These are phyloP conservation scores for Sisymbrium irio DNA, from an alignment of 345 rosid genomes.

Conservation along the genomic window DNA sequence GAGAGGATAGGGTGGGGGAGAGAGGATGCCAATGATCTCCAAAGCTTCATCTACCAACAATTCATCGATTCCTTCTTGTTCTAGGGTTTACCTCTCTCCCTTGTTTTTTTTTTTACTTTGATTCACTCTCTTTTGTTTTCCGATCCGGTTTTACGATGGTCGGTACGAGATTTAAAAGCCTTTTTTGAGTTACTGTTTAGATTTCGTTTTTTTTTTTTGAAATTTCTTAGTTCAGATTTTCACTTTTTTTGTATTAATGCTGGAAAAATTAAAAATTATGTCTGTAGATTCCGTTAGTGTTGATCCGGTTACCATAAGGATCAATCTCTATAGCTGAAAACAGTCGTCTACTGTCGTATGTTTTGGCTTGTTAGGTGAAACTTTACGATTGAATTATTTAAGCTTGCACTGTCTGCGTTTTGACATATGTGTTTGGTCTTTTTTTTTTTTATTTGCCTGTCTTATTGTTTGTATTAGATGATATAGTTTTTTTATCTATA, in stretches of 20 bases:
- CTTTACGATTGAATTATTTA: neutral
- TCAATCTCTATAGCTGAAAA: neutral
- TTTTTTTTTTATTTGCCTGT: neutral
- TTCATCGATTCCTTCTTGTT: slow-evolving; percentile 68
- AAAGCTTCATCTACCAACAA: slow-evolving; percentile 70
- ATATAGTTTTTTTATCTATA: neutral
- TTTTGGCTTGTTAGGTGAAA: neutral
- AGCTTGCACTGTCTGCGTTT: neutral
- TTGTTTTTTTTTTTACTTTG: neutral
- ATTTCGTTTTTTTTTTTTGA: too few relatives aligned
- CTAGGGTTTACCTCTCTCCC: slow-evolving; percentile 48
- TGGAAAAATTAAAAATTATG: too few relatives aligned
- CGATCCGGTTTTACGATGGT: slow-evolving; percentile 28
- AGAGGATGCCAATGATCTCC: slow-evolving; percentile 65
- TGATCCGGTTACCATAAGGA: too few relatives aligned
- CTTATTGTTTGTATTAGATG: neutral
- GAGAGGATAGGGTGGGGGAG: slow-evolving; percentile 7
- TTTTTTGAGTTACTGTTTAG: neutral
- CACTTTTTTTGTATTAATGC: too few relatives aligned
- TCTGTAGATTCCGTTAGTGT: neutral
- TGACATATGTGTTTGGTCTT: slow-evolving; percentile 12
- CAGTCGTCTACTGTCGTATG: neutral
- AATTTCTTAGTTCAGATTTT: neutral
- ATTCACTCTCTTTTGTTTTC: neutral
- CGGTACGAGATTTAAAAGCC: slow-evolving; percentile 6